Conservation (phyloP, 2,329 filamentous ascomycete genomes). For the Pseudocercospora cruenta region DNA sequence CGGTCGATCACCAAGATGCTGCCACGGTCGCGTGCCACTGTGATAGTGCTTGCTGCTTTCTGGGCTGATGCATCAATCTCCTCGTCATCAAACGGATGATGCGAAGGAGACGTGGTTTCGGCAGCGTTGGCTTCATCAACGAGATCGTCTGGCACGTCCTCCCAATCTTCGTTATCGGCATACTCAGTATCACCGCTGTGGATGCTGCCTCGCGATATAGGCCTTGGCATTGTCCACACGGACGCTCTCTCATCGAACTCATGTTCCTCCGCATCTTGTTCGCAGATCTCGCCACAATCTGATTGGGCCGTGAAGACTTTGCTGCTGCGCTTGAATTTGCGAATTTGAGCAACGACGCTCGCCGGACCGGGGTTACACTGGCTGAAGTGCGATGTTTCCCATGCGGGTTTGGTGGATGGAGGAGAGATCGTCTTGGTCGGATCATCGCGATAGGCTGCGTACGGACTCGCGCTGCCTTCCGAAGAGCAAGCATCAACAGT, state of each 20-base stretch:
- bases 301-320: neutral
- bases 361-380: neutral
- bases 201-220: slow-evolving; percentile 3
- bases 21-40: neutral
- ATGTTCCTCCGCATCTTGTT: neutral
- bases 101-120: slow-evolving; percentile 8
- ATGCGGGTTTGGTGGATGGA: neutral
- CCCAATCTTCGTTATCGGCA: neutral
- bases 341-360: neutral
- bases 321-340: neutral
- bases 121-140: slow-evolving; percentile 9
- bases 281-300: neutral
- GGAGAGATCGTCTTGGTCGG: neutral
- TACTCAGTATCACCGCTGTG: slow-evolving; percentile 3
- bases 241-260: neutral
- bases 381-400: slow-evolving; percentile 2
- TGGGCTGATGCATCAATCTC: neutral
- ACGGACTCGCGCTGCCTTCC: neutral
- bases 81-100: neutral
- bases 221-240: neutral
- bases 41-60: neutral
- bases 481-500: neutral
- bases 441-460: neutral
- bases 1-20: neutral
- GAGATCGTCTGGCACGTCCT: slow-evolving; percentile 14